Evolutionary conservation across 2,329 filamentous ascomycete species (phyloP).

Genomic region (Fusarium tupiense): DNA sequence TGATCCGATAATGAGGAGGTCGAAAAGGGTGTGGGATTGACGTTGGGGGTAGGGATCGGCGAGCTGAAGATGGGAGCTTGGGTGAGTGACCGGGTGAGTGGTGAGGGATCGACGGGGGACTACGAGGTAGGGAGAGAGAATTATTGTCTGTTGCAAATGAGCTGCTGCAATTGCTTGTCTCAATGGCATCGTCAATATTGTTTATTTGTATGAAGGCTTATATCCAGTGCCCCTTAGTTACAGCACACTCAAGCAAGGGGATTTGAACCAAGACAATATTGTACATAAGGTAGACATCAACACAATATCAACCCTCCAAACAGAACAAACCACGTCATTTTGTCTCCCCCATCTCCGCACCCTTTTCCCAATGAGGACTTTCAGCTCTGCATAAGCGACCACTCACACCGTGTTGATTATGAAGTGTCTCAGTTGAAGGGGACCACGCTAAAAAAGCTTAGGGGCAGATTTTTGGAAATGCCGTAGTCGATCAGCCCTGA

Average conservation of each 20-base stretch:
- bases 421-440: conserved; percentile 24
- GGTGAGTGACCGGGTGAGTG: conserved; percentile 8
- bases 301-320: background rate
- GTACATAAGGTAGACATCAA: too few relatives aligned
- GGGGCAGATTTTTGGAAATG: background rate
- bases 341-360: background rate
- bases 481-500: background rate
- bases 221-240: too few relatives aligned
- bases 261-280: background rate
- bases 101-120: background rate
- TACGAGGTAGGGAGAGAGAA: background rate
- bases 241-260: too few relatives aligned
- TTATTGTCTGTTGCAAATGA: background rate
- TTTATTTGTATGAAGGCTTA: background rate
- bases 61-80: conserved; percentile 11
- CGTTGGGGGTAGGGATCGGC: conserved; percentile 19
- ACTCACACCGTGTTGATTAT: conserved; percentile 7
- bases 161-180: background rate
- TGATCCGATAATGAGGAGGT: conserved; percentile 11
- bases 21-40: conserved; percentile 6
- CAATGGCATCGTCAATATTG: background rate
- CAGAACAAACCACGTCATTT: conserved; percentile 26
- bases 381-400: conserved; percentile 18
- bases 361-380: conserved; percentile 27
- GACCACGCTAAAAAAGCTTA: background rate